phyloP scores from a whole-genome alignment of 2,329 filamentous ascomycete species.

The Exserohilum turcica region DNA sequence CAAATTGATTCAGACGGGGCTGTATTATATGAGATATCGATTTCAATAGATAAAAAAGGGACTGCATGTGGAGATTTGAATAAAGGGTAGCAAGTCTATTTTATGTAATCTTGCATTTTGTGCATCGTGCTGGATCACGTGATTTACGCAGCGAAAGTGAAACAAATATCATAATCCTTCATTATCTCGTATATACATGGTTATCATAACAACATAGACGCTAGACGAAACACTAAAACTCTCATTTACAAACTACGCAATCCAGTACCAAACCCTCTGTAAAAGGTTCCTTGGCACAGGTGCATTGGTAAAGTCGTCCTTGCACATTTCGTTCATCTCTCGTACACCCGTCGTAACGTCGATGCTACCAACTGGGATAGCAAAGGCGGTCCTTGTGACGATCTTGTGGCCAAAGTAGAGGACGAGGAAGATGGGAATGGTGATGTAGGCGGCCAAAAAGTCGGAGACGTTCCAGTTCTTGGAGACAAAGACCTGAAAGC shows the following conservation, averaged over 20 bases:
- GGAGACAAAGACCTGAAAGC: constrained; percentile 60
- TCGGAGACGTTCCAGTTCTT: constrained; percentile 52
- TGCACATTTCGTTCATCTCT: constrained; percentile 46
- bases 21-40: too few relatives aligned
- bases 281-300: constrained; percentile 42
- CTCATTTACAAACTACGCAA: constrained; percentile 29
- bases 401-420: constrained; percentile 45
- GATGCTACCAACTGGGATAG: constrained; percentile 35
- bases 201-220: background rate
- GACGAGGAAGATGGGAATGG: constrained; percentile 44
- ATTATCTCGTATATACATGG: background rate
- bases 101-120: too few relatives aligned
- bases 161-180: too few relatives aligned
- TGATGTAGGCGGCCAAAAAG: constrained; percentile 60
- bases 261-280: constrained; percentile 46
- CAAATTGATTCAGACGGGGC: too few relatives aligned
- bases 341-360: constrained; percentile 43
- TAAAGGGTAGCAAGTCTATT: too few relatives aligned
- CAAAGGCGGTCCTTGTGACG: constrained; percentile 34
- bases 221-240: background rate
- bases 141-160: too few relatives aligned
- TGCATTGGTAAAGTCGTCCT: constrained; percentile 35
- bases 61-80: too few relatives aligned
- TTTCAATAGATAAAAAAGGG: too few relatives aligned
- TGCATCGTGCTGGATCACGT: too few relatives aligned